Conservation (phyloP, 1,284 basidiomycete species). For the Ganoderma resinaceum region DNA sequence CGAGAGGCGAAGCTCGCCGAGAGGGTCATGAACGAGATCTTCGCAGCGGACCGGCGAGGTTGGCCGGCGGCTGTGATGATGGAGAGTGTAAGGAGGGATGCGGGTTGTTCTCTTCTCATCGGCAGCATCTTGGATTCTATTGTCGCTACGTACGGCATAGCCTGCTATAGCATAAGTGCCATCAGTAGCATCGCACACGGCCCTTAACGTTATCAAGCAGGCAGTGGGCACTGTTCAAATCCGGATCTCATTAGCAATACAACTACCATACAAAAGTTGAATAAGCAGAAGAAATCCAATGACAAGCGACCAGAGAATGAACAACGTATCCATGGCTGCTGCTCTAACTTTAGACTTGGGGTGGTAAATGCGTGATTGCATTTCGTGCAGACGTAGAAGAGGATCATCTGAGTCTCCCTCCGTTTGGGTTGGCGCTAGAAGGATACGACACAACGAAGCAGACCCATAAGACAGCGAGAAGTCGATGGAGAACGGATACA, state of each 20-base stretch:
- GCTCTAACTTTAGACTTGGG: slow-evolving; percentile 52
- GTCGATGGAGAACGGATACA: slow-evolving; percentile 39
- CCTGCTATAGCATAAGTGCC: slow-evolving; percentile 27
- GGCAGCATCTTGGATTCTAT: slow-evolving; percentile 16
- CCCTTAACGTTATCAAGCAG: slow-evolving; percentile 26
- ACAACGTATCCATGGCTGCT: slow-evolving; percentile 21
- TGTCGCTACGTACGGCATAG: slow-evolving; percentile 26
- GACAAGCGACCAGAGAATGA: neutral
- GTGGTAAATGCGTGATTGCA: slow-evolving; percentile 85
- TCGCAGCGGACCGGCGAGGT: slow-evolving; percentile 17
- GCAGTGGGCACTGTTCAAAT: neutral
- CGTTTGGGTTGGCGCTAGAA: slow-evolving; percentile 96
- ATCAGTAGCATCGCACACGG: slow-evolving; percentile 9
- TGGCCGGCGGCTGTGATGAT: too few species aligned
- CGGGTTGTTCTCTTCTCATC: neutral
- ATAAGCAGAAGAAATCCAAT: neutral
- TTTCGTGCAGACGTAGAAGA: slow-evolving; percentile 92
- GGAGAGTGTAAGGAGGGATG: neutral
- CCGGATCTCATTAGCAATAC: slow-evolving; percentile 18
- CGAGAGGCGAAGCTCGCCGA: slow-evolving; percentile 29
- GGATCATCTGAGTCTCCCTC: slow-evolving; percentile 90
- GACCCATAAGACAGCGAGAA: slow-evolving; percentile 12
- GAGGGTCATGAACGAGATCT: slow-evolving; percentile 30
- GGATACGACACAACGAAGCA: slow-evolving; percentile 74
- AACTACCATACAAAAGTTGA: slow-evolving; percentile 16